Conservation (phyloP, 257 asterid genomes). For the Scutellaria minor region DNA sequence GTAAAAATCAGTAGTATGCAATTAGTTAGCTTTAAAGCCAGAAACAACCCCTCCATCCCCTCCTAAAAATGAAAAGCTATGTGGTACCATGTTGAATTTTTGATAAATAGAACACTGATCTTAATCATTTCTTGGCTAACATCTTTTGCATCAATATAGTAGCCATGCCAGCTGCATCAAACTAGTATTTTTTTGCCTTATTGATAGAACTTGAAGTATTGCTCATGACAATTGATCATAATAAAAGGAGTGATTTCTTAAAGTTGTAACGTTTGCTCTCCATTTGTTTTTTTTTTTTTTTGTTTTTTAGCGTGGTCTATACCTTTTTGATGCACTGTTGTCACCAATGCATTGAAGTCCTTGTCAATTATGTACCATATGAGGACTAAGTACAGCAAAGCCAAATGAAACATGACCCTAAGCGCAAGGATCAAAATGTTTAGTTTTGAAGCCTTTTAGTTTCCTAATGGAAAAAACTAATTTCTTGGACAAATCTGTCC, state of each 20-base stretch:
- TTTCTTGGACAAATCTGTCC: not conserved
- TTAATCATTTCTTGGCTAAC: slow-evolving; percentile 14
- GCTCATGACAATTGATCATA: not conserved
- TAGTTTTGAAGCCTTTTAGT: slow-evolving; percentile 18
- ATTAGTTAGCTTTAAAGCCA: slow-evolving; percentile 18
- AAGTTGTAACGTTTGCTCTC: not conserved
- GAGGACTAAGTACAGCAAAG: slow-evolving; percentile 6
- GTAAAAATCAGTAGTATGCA: slow-evolving; percentile 1
- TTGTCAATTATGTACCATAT: slow-evolving; percentile 6
- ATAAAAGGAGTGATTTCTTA: slow-evolving; percentile 4
- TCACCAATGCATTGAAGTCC: slow-evolving; percentile 23
- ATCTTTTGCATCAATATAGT: not conserved
- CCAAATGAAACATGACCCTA: not conserved
- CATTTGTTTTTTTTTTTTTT: slow-evolving; percentile 10
- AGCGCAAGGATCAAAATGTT: slow-evolving; percentile 8
- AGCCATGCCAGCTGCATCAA: slow-evolving; percentile 17
- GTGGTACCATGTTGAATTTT: slow-evolving; percentile 5
- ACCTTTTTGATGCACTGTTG: slow-evolving; percentile 6
- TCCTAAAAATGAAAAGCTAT: not conserved
- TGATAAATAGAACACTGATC: slow-evolving; percentile 13
- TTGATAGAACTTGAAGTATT: not conserved
- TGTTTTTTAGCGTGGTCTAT: not conserved
- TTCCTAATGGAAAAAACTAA: slow-evolving; percentile 2
- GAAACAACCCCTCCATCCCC: not conserved
- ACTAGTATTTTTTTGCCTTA: slow-evolving; percentile 16